A percentile compares a stretch with the other conserved stretches of the same genome.
These are phyloP conservation scores for Syzygium syzygioides DNA, from an alignment of 441 rosid species.

Conservation along the genomic window DNA sequence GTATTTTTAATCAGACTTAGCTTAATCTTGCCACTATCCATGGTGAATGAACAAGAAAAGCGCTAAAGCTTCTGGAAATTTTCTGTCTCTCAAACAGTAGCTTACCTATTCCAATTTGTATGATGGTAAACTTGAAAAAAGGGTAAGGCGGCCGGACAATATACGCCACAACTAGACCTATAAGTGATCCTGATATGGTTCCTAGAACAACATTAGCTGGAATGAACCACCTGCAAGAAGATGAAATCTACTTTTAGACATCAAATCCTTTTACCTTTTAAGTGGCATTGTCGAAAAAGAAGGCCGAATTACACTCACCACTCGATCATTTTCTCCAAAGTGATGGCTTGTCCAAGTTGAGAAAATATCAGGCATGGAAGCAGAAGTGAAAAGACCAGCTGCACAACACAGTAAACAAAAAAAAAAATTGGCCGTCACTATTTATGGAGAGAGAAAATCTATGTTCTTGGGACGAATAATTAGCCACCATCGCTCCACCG, in stretches of 20 bases:
- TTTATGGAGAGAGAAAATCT: not conserved
- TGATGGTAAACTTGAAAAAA: slow-evolving; percentile 78
- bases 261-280: not conserved
- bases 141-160: slow-evolving; percentile 85
- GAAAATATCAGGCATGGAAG: slow-evolving; percentile 97
- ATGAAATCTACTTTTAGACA: not conserved
- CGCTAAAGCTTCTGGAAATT: not conserved
- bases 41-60: not conserved
- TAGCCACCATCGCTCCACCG: not conserved
- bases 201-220: slow-evolving; percentile 76
- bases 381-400: slow-evolving; percentile 94
- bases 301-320: slow-evolving; percentile 38
- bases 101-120: slow-evolving; percentile 87
- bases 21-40: not conserved
- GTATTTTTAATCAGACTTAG: not conserved
- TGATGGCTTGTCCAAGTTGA: slow-evolving; percentile 94
- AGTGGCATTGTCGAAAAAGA: not conserved
- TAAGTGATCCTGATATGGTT: slow-evolving; percentile 64
- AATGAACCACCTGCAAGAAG: slow-evolving; percentile 90
- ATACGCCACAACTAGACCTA: slow-evolving; percentile 58
- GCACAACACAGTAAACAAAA: slow-evolving; percentile 10
- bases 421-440: not conserved
- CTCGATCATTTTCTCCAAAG: slow-evolving; percentile 70
- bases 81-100: not conserved
- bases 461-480: not conserved